phyloP scores from a whole-genome alignment of 2,329 filamentous ascomycete genomes.

The Penicillium sp. region DNA sequence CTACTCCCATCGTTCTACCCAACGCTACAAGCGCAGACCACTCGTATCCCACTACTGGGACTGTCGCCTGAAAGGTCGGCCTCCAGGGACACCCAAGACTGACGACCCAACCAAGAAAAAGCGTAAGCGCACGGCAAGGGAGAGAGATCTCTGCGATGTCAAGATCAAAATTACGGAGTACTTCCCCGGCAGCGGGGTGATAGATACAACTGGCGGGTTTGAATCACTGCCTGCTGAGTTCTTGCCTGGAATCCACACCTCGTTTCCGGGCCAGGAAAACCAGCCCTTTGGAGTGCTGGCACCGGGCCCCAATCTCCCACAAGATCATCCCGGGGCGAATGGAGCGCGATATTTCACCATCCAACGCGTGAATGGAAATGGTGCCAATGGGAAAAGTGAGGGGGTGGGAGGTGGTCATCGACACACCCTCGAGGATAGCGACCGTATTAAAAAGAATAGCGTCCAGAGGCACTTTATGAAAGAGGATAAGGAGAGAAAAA shows the following conservation, averaged over 20 bases:
- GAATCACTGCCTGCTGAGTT: conserved; percentile 21
- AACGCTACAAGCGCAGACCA: conserved; percentile 74
- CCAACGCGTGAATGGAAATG: conserved; percentile 71
- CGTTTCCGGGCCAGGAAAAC: conserved; percentile 17
- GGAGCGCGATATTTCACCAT: conserved; percentile 65
- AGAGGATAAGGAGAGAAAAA: conserved; percentile 62
- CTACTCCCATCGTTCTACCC: conserved; percentile 77
- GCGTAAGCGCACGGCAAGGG: conserved; percentile 67
- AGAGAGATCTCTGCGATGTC: conserved; percentile 75
- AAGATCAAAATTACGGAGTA: conserved; percentile 84
- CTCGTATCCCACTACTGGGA: conserved; percentile 82
- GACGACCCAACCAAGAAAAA: conserved; percentile 78
- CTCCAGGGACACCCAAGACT: conserved; percentile 72
- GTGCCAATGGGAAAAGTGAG: conserved; percentile 65
- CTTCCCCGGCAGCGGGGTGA: conserved; percentile 47
- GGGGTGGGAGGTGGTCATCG: conserved; percentile 67
- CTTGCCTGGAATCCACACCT: conserved; percentile 23
- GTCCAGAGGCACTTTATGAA: conserved; percentile 62
- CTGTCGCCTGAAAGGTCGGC: conserved; percentile 72
- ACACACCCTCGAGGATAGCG: conserved; percentile 66
- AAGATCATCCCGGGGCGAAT: conserved; percentile 45
- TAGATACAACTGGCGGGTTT: conserved; percentile 18
- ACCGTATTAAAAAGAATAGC: conserved; percentile 75
- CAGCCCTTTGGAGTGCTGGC: conserved; percentile 44
- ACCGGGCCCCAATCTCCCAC: conserved; percentile 37